Evolutionary conservation across 2,329 filamentous ascomycete genomes (phyloP).

Genomic region (Clonostachys sp.): DNA sequence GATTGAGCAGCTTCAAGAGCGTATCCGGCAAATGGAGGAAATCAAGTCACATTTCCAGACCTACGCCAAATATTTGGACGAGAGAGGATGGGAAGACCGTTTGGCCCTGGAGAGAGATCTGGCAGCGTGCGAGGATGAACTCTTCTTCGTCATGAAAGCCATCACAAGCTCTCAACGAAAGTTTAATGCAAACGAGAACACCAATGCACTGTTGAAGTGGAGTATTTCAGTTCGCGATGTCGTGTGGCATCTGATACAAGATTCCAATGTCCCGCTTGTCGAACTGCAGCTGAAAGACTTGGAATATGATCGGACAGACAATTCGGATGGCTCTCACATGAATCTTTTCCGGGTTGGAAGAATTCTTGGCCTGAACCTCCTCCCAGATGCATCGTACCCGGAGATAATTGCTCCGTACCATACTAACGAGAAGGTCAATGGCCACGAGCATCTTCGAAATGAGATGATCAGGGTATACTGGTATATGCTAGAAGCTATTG

Average conservation of each 20-base stretch:
- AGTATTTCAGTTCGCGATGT: constrained; percentile 93
- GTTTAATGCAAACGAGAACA: constrained; percentile 65
- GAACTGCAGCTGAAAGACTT: constrained; percentile 91
- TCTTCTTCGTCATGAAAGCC: constrained; percentile 99
- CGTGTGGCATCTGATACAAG: constrained; percentile 92
- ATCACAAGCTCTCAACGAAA: constrained; percentile 95
- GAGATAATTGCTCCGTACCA: constrained; percentile 92
- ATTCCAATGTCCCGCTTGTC: constrained; percentile 80
- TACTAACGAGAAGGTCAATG: constrained; percentile 55
- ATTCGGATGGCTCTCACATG: constrained; percentile 93
- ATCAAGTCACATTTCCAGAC: constrained; percentile 97
- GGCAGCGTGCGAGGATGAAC: constrained; percentile 84
- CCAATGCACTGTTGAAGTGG: constrained; percentile 80
- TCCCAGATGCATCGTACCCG: constrained; percentile 88
- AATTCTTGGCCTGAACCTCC: constrained; percentile 82
- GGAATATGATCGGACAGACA: constrained; percentile 92
- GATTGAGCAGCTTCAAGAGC: constrained; percentile 85
- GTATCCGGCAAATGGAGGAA: constrained; percentile 89
- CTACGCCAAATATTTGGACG: constrained; percentile 81
- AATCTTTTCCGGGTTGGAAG: constrained; percentile 87
- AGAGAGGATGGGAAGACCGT: constrained; percentile 86
- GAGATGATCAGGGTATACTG: constrained; percentile 95
- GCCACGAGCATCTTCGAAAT: constrained; percentile 40
- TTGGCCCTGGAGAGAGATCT: constrained; percentile 86
- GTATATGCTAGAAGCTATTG: constrained; percentile 97